Evolutionary conservation across 2,329 filamentous ascomycete genomes (phyloP), one percentile per base, ranked within the genome.

Genomic region (Phialocephala sp.): DNA sequence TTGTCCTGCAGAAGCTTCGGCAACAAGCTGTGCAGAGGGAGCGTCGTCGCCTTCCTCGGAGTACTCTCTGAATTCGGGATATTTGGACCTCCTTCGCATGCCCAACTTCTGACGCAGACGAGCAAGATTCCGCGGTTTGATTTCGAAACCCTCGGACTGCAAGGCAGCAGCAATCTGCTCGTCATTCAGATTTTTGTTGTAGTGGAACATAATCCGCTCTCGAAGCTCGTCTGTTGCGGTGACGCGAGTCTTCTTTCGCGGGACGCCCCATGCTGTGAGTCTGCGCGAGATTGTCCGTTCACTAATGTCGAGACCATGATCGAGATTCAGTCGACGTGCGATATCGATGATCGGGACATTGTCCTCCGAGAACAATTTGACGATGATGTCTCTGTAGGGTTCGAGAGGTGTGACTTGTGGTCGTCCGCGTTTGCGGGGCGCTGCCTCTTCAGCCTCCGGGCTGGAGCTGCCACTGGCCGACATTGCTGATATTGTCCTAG

Each of bases 131-230:
- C 72, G 62, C 2, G 64, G 43, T 41, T 72, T 74, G 55, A 75
- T 73, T 20, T 74, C 71, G 43, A 71, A 74, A 0, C 73, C 74
- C 55, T 76, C 74, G 4, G 54, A 52, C n/a, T 59, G 45, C 32
- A 76, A 60, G 18, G 69, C 73, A 6, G 64, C 55, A 11, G 68
- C 64, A 9, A 76, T 75, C 58, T 75, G 68, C 6, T 73, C 70
- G 65, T 76, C 73, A 50, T 71, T 75, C 35, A 75, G 67, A 58
- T 76, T 76, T 58, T 66, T 71, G 61, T 76, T 75, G 63, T 75
- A 76, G 54, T 73, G 71, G 35, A 61, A 74, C 9, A 64, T 45
- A 24, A 76, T 64, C 9, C 72, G 65, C 47, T 72, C 71, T 9
- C 64, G 63, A 27, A 75, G 61, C 15, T 74, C 72, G 36, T 72